These are phyloP conservation scores for Ceriops decandra DNA, from an alignment of 345 rosid genomes.

Conservation along the genomic window DNA sequence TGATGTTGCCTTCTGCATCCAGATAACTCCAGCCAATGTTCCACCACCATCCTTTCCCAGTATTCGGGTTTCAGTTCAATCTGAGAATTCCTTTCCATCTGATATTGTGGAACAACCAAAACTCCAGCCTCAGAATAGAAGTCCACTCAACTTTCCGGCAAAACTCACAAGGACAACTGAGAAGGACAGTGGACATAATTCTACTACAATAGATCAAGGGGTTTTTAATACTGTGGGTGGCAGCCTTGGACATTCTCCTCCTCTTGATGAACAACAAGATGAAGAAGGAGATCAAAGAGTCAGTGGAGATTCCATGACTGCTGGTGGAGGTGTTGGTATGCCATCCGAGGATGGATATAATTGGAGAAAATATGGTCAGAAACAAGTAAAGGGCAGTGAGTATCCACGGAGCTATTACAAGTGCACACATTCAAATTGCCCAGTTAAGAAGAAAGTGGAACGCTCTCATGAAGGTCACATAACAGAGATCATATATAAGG, in stretches of 20 bases:
- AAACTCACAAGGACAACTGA: slow-evolving; percentile 41
- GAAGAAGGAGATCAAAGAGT: slow-evolving; percentile 69
- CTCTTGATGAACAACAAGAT: slow-evolving; percentile 61
- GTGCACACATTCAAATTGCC: slow-evolving; percentile 83
- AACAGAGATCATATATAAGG: slow-evolving; percentile 94
- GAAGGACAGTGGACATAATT: slow-evolving; percentile 34
- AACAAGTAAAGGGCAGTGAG: slow-evolving; percentile 92
- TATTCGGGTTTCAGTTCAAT: slow-evolving; percentile 45
- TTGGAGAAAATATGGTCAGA: slow-evolving; percentile 97
- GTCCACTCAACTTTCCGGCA: slow-evolving; percentile 32
- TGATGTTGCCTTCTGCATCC: slow-evolving; percentile 13
- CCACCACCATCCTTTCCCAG: slow-evolving; percentile 48
- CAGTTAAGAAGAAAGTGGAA: slow-evolving; percentile 91
- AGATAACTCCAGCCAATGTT: slow-evolving; percentile 25
- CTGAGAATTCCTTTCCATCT: slow-evolving; percentile 46
- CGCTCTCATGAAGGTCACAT: slow-evolving; percentile 94
- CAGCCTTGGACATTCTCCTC: slow-evolving; percentile 45
- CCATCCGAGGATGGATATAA: slow-evolving; percentile 91
- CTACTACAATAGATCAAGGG: slow-evolving; percentile 33
- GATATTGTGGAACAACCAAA: slow-evolving; percentile 35
- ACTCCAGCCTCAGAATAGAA: slow-evolving; percentile 37
- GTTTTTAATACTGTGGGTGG: slow-evolving; percentile 37
- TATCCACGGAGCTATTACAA: slow-evolving; percentile 97
- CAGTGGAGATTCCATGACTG: slow-evolving; percentile 27
- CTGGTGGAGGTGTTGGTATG: slow-evolving; percentile 16